phyloP scores from a whole-genome alignment of 148 eudicot genomes.

The Rhododendron henanense region DNA sequence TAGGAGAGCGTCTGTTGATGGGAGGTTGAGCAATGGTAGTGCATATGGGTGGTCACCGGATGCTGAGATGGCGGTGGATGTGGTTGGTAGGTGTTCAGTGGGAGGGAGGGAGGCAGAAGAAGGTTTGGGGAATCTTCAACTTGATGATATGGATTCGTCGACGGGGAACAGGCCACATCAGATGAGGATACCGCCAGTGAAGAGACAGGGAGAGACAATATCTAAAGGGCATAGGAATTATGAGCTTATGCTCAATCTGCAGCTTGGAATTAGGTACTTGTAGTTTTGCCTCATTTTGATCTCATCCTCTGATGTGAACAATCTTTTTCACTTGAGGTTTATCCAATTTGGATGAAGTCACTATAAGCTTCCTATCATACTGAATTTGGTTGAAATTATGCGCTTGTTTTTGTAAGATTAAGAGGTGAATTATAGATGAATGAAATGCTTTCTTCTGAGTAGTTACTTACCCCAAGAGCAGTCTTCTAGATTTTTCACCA shows the following conservation, averaged over 20 bases:
- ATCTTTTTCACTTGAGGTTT: neutral
- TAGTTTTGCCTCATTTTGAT: neutral
- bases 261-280: conserved; percentile 73
- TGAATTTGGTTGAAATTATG: neutral
- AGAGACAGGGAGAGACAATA: conserved; percentile 79
- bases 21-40: conserved; percentile 39
- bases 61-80: conserved; percentile 30
- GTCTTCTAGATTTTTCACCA: conserved; percentile 4
- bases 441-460: neutral
- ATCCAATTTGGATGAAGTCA: neutral
- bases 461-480: neutral
- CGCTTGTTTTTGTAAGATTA: neutral
- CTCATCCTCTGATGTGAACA: neutral
- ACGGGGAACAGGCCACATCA: conserved; percentile 37
- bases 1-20: conserved; percentile 72
- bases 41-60: conserved; percentile 19
- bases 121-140: conserved; percentile 24
- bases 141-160: conserved; percentile 22
- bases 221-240: conserved; percentile 81
- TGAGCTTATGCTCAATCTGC: conserved; percentile 95
- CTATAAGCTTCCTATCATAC: neutral
- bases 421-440: neutral
- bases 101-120: conserved; percentile 21
- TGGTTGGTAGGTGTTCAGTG: conserved; percentile 24
- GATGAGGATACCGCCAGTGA: conserved; percentile 58